phyloP scores from a whole-genome alignment of 2,329 filamentous ascomycete species.

The Aspergillus fumigatiaffinis region DNA sequence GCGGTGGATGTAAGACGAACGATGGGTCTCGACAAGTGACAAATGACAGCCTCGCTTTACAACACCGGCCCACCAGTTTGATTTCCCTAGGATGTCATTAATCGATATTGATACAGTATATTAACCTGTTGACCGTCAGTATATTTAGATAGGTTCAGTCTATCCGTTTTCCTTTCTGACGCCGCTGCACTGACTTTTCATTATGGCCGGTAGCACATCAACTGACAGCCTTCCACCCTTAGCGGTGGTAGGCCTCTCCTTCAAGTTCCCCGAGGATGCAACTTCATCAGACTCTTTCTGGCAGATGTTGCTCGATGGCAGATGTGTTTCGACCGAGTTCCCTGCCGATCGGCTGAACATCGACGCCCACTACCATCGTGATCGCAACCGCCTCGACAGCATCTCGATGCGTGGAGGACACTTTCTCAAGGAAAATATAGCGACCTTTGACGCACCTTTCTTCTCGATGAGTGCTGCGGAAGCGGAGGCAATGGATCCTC shows the following conservation, averaged over 20 bases:
- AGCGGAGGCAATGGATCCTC: slow-evolving; percentile 28
- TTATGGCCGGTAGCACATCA: not conserved
- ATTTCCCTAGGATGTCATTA: not conserved
- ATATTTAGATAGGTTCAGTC: not conserved
- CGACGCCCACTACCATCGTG: slow-evolving; percentile 19
- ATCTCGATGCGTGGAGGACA: slow-evolving; percentile 12
- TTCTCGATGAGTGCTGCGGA: slow-evolving; percentile 25
- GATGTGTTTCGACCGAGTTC: slow-evolving; percentile 17
- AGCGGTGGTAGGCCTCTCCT: slow-evolving; percentile 19
- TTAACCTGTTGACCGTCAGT: not conserved
- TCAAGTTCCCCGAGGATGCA: slow-evolving; percentile 19
- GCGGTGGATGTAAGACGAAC: too few relatives aligned
- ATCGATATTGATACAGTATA: not conserved
- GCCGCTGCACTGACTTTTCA: not conserved
- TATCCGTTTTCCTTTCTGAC: not conserved
- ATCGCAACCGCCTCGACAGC: slow-evolving; percentile 12
- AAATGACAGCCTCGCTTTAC: not conserved
- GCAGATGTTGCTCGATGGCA: slow-evolving; percentile 17
- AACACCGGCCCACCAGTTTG: not conserved
- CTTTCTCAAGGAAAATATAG: slow-evolving; percentile 22
- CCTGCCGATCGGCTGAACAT: slow-evolving; percentile 22
- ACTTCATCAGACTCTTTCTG: slow-evolving; percentile 16
- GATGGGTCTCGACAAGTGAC: too few relatives aligned
- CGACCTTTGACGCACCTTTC: slow-evolving; percentile 30
- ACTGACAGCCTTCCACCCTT: slow-evolving; percentile 9